Evolutionary conservation across 2,329 filamentous ascomycete species (phyloP).

Genomic region (Intubia oerlemansii): DNA sequence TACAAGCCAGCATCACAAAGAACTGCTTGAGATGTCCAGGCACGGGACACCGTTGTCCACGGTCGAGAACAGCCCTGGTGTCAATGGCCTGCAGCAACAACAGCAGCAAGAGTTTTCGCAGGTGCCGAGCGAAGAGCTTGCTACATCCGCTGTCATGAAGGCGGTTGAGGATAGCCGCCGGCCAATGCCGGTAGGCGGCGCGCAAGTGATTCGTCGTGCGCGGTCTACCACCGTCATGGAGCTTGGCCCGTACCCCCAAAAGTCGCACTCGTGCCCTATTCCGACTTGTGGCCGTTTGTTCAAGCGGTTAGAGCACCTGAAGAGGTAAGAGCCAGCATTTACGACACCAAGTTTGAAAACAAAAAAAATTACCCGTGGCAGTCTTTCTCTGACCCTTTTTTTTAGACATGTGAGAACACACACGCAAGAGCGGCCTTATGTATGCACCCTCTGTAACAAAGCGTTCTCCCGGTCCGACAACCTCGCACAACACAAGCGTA

Average conservation of each 20-base stretch:
- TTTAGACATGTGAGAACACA: conserved; percentile 94
- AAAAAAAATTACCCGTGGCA: no score
- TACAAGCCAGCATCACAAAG: conserved; percentile 47
- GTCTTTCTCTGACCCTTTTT: conserved; percentile 17
- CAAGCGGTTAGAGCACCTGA: conserved; percentile 97
- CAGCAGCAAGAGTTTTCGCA: conserved; percentile 40
- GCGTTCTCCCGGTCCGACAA: conserved; percentile 98
- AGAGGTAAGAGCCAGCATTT: conserved; percentile 51
- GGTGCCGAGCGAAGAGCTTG: conserved; percentile 39
- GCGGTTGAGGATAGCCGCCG: conserved; percentile 40
- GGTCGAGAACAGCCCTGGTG: conserved; percentile 60
- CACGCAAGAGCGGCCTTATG: conserved; percentile 96
- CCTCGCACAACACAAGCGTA: conserved; percentile 88
- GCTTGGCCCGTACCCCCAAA: conserved; percentile 86
- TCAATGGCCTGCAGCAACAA: conserved; percentile 45
- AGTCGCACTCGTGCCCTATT: conserved; percentile 98
- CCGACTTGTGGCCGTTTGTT: conserved; percentile 92
- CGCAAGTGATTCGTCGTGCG: conserved; percentile 68
- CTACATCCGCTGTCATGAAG: conserved; percentile 23
- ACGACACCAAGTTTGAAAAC: not conserved
- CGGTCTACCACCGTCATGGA: conserved; percentile 94
- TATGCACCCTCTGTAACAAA: conserved; percentile 95
- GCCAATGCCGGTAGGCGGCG: conserved; percentile 42
- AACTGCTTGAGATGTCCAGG: conserved; percentile 64
- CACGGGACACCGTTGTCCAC: conserved; percentile 79